Evolutionary conservation across 2,329 filamentous ascomycete genomes (phyloP), one percentile per base, ranked within the genome.

Genomic region (Colletotrichum musae): DNA sequence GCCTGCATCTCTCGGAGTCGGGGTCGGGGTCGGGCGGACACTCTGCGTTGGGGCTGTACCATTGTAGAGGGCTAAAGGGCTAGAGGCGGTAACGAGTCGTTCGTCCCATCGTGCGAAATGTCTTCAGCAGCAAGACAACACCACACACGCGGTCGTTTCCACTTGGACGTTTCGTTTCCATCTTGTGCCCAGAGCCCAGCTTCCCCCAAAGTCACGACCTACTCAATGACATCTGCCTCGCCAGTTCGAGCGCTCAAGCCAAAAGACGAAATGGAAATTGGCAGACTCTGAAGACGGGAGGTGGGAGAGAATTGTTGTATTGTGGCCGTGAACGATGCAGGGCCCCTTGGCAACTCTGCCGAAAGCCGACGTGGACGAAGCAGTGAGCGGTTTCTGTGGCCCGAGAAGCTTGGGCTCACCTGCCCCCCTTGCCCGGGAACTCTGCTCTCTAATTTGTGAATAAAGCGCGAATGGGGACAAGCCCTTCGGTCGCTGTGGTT

Each of bases 341-440:
- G 53, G 36, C 47, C 53, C 21, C 64, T 68, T 68, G 68, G 68
- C 68, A 58, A 39, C 21, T 59, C 58, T 70, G 68, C 68, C 68
- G 68, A 70, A 48, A 68, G 56, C 68, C 68, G 68, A 68, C 53
- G 21, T 58, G 39, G 52, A 68, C 45, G 47, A 53, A 53, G 53
- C 36, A 68, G 28, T 50, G 65, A 59, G 48, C 24, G 50, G 61
- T 50, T 64, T 50, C 41, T 57, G 58, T 52, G 48, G 28, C 48
- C 53, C 60, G 24, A 53, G 41, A 68, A 64, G 60, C 60, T 64
- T 68, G 54, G 60, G 54, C 53, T 41, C 28, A 51, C 18, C 24
- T n/a, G 12, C 60, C 41, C 65, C 60, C 65, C 60, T 48, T 54
- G 61, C 39, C 57, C 39, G 18, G 57, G 24, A 26, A 24, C 36